phyloP scores from a whole-genome alignment of 1,284 basidiomycete genomes.

The Naganishia albida region DNA sequence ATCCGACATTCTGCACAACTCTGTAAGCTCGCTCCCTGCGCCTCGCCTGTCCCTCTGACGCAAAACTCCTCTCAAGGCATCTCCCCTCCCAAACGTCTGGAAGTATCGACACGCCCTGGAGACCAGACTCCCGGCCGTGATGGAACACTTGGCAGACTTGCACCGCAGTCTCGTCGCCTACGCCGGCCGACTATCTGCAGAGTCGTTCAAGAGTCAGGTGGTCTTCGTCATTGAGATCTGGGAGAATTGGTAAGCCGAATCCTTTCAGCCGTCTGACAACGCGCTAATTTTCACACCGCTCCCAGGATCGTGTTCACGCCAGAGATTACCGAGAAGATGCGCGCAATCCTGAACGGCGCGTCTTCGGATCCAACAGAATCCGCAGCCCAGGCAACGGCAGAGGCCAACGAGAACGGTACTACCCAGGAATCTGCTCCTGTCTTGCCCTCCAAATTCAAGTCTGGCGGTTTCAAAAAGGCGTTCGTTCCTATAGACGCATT shows the following conservation, averaged over 20 bases:
- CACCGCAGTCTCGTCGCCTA: conserved; percentile 72
- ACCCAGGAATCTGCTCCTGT: not conserved
- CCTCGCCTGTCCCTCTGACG: no score
- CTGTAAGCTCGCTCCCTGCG: no score
- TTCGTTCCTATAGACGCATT: conserved; percentile 48
- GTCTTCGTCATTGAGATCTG: conserved; percentile 82
- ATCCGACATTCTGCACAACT: conserved; percentile 97
- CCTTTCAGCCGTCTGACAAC: not conserved
- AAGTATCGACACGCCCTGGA: conserved; percentile 92
- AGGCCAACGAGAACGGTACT: conserved; percentile 14
- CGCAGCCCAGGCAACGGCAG: not conserved
- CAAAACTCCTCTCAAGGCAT: conserved; percentile 38
- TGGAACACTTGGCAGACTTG: conserved; percentile 89
- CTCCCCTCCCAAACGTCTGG: conserved; percentile 63
- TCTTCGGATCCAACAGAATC: conserved; percentile 40
- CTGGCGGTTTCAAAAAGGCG: conserved; percentile 56
- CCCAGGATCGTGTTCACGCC: conserved; percentile 78
- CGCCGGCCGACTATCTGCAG: conserved; percentile 86
- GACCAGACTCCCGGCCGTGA: conserved; percentile 77
- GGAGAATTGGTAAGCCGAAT: conserved; percentile 72
- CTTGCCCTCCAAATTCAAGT: conserved; percentile 69
- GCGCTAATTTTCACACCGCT: not conserved
- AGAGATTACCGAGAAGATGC: conserved; percentile 72
- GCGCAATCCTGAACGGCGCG: conserved; percentile 69
- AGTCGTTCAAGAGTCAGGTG: conserved; percentile 89